Percentiles rank a stretch among this genome's conserved stretches.
Conservation (phyloP, 352 stramenopile species). For the Nothophytophthora sp. region DNA sequence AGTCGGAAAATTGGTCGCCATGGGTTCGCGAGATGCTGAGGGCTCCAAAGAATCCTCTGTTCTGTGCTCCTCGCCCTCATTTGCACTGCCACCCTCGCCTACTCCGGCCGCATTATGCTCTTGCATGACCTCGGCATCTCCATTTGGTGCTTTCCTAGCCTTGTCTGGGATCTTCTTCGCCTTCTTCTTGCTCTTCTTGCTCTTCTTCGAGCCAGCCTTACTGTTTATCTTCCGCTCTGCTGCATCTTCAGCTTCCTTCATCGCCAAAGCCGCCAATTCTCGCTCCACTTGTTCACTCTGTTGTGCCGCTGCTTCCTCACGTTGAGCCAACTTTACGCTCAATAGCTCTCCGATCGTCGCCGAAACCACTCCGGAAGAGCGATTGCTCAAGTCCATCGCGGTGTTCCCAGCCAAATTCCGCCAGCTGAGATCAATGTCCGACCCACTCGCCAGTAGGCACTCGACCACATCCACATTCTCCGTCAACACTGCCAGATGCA, state of each 20-base stretch:
- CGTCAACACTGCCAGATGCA: conserved; percentile 78
- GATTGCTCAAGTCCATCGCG: conserved; percentile 35
- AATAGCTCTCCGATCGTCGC: conserved; percentile 33
- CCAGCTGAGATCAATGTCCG: conserved; percentile 23
- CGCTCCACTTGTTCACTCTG: conserved; percentile 24
- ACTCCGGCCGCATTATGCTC: background rate
- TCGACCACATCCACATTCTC: conserved; percentile 49
- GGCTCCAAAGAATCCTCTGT: background rate
- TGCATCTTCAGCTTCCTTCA: conserved; percentile 11
- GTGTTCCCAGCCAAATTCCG: conserved; percentile 37
- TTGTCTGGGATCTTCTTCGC: background rate
- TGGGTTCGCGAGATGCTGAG: background rate
- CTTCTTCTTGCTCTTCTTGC: conserved; percentile 45
- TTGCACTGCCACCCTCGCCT: background rate
- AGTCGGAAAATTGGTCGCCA: too few relatives aligned
- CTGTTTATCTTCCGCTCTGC: conserved; percentile 1
- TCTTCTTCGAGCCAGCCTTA: conserved; percentile 44
- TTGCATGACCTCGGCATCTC: background rate
- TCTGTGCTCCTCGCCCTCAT: background rate
- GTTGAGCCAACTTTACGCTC: conserved; percentile 12
- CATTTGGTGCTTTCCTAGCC: background rate
- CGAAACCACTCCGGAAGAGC: conserved; percentile 20
- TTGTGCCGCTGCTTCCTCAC: conserved; percentile 20
- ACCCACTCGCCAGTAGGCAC: conserved; percentile 26
- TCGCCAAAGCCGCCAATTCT: conserved; percentile 24